Percentiles rank a stretch among this genome's conserved stretches.
Conservation (phyloP, 2,329 filamentous ascomycete species). For the Aureobasidium leucospermi region DNA sequence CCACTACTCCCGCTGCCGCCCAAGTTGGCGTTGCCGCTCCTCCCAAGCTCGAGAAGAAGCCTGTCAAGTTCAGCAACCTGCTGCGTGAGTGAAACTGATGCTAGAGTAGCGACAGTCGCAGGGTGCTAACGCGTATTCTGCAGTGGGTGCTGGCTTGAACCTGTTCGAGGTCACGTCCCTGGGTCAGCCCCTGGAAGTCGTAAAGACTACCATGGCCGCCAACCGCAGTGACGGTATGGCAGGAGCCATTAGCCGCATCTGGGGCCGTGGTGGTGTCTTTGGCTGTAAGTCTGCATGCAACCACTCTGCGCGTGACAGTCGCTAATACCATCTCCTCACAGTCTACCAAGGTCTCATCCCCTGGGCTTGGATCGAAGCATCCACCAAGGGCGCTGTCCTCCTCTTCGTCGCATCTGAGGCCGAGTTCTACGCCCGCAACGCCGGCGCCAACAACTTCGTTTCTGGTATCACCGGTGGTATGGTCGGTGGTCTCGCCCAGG, state of each 20-base stretch:
- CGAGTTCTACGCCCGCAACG: slow-evolving; percentile 77
- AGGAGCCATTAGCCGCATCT: slow-evolving; percentile 76
- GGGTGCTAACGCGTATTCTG: slow-evolving; percentile 13
- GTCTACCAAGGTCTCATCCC: slow-evolving; percentile 99
- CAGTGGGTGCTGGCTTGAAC: slow-evolving; percentile 84
- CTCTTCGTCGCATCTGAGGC: slow-evolving; percentile 98
- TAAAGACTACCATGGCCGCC: slow-evolving; percentile 99
- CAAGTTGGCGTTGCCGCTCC: slow-evolving; percentile 44
- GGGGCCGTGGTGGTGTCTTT: slow-evolving; percentile 84
- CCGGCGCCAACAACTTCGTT: slow-evolving; percentile 78
- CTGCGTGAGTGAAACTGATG: slow-evolving; percentile 49
- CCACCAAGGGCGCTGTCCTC: slow-evolving; percentile 96
- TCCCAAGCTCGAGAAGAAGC: slow-evolving; percentile 87
- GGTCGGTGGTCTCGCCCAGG: slow-evolving; percentile 89
- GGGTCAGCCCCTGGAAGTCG: slow-evolving; percentile 86
- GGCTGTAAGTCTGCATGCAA: slow-evolving; percentile 65
- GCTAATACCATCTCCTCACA: slow-evolving; percentile 35
- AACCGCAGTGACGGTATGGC: slow-evolving; percentile 85
- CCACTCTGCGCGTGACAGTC: not conserved
- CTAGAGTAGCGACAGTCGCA: not conserved
- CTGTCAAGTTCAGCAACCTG: slow-evolving; percentile 99
- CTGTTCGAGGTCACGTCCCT: slow-evolving; percentile 79
- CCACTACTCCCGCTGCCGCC: slow-evolving; percentile 30
- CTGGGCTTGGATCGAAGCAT: slow-evolving; percentile 99
- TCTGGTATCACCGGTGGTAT: slow-evolving; percentile 88